Evolutionary conservation across 208 protist genomes (phyloP), one percentile per base, ranked within the genome.

Genomic region (Trypanosoma cruzi): DNA sequence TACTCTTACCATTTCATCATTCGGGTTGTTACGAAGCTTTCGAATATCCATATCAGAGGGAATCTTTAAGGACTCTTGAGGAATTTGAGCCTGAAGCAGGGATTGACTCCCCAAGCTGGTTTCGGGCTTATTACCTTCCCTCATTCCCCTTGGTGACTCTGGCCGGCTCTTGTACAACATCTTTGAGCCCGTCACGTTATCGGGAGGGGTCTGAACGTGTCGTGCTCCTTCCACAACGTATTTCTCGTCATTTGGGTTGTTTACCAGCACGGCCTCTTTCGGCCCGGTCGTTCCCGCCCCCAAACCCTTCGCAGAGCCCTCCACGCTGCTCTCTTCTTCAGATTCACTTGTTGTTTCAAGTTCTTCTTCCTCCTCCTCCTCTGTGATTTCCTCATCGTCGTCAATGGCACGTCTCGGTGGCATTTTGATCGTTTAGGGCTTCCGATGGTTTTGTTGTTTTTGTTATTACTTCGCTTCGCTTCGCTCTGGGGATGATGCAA

Each of bases 1-100:
- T 34, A 97, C 80, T 10, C 81, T 82, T 7, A 97, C 67, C 1
- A 83, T 73, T 74, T 97, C 95, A 71, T 98, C 95, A 73, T 90
- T 95, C 0, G 88, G 88, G 64, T 97, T 87, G 81, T 98, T 97
- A 32, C 36, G 37, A 28, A 97, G 57, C 42, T 70, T 55, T 13
- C 58, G 60, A 20, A 49, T 11, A n/a, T 28, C 49, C 18, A 31
- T 22, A 32, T 18, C 54, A 44, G 28, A 26, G 6, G 55, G 28
- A 14, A 42, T 60, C 44, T 60, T 24, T 56, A 4, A 40, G 34
- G n/a, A 2, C 11, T 46, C 14, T 34, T 55, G 49, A 13, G n/a
- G n/a, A n/a, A n/a, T n/a, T n/a, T n/a, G n/a, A n/a, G n/a, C n/a
- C n/a, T n/a, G n/a, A n/a, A n/a, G n/a, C n/a, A n/a, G n/a, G n/a